Evolutionary conservation across 164 flowering plant genomes (phyloP).

Genomic region (Santalum album): DNA sequence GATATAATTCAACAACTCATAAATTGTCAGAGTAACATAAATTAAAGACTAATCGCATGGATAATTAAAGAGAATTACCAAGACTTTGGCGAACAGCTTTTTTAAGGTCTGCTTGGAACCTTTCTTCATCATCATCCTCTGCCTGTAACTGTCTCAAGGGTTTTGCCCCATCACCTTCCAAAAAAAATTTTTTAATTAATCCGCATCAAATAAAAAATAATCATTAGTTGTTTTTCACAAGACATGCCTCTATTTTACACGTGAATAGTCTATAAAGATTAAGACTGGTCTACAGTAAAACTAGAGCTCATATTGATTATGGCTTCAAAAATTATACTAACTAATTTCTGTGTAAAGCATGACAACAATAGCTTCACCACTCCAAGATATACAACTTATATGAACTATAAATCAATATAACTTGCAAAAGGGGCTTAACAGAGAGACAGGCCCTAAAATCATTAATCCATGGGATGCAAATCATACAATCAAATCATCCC

Average conservation of each 20-base stretch:
- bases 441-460: too few relatives aligned
- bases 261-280: neutral
- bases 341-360: too few relatives aligned
- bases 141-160: slow-evolving; percentile 50
- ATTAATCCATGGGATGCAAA: too few relatives aligned
- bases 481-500: too few relatives aligned
- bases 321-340: too few relatives aligned
- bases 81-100: slow-evolving; percentile 88
- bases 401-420: too few relatives aligned
- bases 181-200: slow-evolving; percentile 13
- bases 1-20: too few relatives aligned
- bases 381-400: too few relatives aligned
- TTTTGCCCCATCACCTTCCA: slow-evolving; percentile 41
- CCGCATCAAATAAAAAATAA: slow-evolving; percentile 6
- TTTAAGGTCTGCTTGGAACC: slow-evolving; percentile 89
- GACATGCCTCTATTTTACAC: neutral
- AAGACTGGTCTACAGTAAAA: neutral
- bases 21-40: slow-evolving; percentile 1
- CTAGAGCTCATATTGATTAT: too few relatives aligned
- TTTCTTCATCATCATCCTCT: slow-evolving; percentile 87
- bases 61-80: slow-evolving; percentile 33
- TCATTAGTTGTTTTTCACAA: neutral
- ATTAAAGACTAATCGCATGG: neutral
- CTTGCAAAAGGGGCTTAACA: too few relatives aligned
- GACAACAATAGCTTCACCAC: too few relatives aligned